phyloP scores from a whole-genome alignment of 148 eudicot genomes.

The Diospyros lotus region DNA sequence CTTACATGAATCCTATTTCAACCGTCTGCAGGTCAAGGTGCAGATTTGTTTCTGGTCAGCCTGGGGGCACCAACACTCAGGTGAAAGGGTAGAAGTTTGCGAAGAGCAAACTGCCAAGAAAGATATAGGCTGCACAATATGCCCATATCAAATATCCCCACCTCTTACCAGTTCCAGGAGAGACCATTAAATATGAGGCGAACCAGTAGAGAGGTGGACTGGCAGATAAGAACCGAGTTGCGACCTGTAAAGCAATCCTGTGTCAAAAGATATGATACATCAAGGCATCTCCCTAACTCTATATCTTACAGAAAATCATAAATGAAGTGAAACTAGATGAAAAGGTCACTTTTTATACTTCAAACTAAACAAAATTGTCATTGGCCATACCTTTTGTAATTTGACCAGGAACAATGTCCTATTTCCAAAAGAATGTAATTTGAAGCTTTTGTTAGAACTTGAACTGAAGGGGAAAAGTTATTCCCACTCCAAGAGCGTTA shows the following conservation, averaged over 20 bases:
- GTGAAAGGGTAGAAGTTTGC: slow-evolving; percentile 97
- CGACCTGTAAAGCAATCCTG: slow-evolving; percentile 46
- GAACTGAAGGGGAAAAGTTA: no score
- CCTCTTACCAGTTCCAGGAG: slow-evolving; percentile 32
- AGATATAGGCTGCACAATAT: slow-evolving; percentile 68
- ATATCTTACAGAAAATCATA: not conserved
- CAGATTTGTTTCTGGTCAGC: no score
- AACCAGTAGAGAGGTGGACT: slow-evolving; percentile 94
- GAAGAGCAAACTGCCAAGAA: slow-evolving; percentile 89
- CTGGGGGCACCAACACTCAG: slow-evolving; percentile 21
- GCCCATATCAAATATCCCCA: slow-evolving; percentile 70
- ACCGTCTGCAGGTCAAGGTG: no score
- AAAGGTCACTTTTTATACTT: no score
- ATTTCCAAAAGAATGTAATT: no score
- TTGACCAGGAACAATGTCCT: no score
- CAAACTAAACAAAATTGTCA: no score
- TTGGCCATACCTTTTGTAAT: no score
- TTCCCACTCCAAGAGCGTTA: no score
- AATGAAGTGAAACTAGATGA: no score
- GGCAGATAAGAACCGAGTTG: slow-evolving; percentile 89
- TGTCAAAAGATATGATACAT: not conserved
- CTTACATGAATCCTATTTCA: no score
- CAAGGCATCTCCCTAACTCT: not conserved
- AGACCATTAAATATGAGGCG: slow-evolving; percentile 57
- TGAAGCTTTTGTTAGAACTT: no score